A percentile compares a stretch with the other conserved stretches of the same genome.
Conservation (phyloP, 129 eudicot genomes). For the Erigeron canadensis region DNA sequence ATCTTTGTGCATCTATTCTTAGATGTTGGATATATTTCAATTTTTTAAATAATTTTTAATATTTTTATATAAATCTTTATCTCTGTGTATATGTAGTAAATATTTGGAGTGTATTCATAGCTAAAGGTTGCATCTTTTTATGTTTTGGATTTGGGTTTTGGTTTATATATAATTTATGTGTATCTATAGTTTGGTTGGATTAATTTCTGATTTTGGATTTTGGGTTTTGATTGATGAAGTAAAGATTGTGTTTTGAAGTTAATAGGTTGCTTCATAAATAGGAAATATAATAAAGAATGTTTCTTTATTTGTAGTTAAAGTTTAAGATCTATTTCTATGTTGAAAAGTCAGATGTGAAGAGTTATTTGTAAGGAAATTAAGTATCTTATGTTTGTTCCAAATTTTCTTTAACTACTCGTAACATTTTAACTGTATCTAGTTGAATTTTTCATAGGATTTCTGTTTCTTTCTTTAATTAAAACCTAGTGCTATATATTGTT, state of each 20-base stretch:
- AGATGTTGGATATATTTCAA: too few relatives aligned
- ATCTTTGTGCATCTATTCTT: too few relatives aligned
- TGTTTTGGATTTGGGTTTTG: too few relatives aligned
- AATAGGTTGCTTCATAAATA: background rate
- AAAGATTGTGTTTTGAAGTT: slow-evolving; percentile 8
- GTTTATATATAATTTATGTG: too few relatives aligned
- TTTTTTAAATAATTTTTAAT: too few relatives aligned
- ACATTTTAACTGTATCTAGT: background rate
- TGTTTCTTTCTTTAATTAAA: background rate
- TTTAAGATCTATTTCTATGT: slow-evolving; percentile 16
- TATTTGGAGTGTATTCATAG: too few relatives aligned
- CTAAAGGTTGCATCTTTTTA: too few relatives aligned
- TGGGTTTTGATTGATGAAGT: background rate
- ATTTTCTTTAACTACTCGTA: background rate
- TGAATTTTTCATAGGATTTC: background rate
- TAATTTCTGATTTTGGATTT: too few relatives aligned
- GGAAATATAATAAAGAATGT: background rate
- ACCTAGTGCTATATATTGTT: background rate
- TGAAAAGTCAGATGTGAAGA: background rate
- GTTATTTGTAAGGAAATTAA: background rate
- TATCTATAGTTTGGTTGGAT: too few relatives aligned
- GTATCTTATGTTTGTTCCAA: background rate
- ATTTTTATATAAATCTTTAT: too few relatives aligned
- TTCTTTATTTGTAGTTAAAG: slow-evolving; percentile 4
- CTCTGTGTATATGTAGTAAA: too few relatives aligned